Conservation (phyloP, 2,329 filamentous ascomycete species). For the Biscogniauxia marginata region DNA sequence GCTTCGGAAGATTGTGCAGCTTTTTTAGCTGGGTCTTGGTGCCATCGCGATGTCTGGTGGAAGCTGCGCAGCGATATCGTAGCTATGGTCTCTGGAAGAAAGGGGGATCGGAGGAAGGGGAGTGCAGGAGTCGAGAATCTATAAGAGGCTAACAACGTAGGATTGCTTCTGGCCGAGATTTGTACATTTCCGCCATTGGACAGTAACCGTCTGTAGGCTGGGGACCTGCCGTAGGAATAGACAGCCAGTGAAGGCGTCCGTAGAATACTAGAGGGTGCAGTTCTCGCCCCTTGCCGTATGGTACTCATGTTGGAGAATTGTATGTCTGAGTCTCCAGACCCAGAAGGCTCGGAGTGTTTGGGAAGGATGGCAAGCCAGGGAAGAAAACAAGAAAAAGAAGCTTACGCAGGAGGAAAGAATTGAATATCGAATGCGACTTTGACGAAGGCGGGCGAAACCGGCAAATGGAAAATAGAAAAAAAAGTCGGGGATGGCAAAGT, state of each 20-base stretch:
- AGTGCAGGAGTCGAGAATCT: slow-evolving; percentile 30
- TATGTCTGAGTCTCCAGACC: slow-evolving; percentile 27
- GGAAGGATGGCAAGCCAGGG: slow-evolving; percentile 17
- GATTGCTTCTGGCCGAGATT: slow-evolving; percentile 30
- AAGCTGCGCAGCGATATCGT: slow-evolving; percentile 39
- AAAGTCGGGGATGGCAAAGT: slow-evolving; percentile 11
- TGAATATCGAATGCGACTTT: slow-evolving; percentile 17
- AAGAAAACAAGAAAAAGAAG: slow-evolving; percentile 23
- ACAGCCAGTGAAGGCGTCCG: slow-evolving; percentile 40
- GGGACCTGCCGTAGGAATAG: slow-evolving; percentile 43
- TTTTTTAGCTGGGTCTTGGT: slow-evolving; percentile 34
- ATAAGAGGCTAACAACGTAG: slow-evolving; percentile 28
- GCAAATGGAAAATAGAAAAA: slow-evolving; percentile 30
- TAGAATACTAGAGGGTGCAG: slow-evolving; percentile 41
- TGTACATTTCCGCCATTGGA: slow-evolving; percentile 26
- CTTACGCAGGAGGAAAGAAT: slow-evolving; percentile 10
- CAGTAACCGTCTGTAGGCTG: slow-evolving; percentile 48
- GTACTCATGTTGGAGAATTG: slow-evolving; percentile 43
- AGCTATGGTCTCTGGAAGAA: slow-evolving; percentile 42
- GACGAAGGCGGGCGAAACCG: slow-evolving; percentile 23
- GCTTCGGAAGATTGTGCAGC: slow-evolving; percentile 31
- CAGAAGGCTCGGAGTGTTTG: slow-evolving; percentile 31
- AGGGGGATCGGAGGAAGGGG: slow-evolving; percentile 45
- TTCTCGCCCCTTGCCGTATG: slow-evolving; percentile 41
- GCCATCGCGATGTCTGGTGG: slow-evolving; percentile 36